Evolutionary conservation across 495 filamentous ascomycete species (phyloP).

Genomic region (Achaetomiella virescens): DNA sequence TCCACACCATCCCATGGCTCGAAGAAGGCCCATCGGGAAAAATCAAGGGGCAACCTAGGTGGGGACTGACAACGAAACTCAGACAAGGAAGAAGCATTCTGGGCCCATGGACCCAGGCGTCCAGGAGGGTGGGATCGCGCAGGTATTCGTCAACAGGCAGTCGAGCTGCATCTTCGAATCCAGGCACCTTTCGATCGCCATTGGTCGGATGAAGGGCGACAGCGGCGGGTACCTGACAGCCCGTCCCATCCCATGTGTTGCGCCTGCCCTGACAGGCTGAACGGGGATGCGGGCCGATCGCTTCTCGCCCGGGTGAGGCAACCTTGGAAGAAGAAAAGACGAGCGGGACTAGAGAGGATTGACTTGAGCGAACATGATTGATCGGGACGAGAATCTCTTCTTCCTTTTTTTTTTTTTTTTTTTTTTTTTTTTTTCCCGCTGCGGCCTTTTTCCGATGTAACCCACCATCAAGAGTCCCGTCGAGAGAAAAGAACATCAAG

Average conservation of each 20-base stretch:
- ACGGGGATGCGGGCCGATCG: too few species aligned
- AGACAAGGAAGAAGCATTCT: neutral
- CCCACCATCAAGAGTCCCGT: too few species aligned
- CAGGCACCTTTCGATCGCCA: neutral
- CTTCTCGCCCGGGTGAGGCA: too few species aligned
- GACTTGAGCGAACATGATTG: neutral
- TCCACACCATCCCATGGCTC: neutral
- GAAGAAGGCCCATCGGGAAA: neutral
- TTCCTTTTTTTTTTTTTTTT: neutral
- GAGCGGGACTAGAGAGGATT: too few species aligned
- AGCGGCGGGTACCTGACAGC: too few species aligned
- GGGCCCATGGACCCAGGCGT: neutral
- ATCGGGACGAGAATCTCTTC: neutral
- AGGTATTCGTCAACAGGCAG: neutral
- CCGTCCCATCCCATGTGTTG: too few species aligned
- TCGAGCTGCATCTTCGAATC: neutral
- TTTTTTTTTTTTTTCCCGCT: neutral
- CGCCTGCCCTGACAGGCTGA: too few species aligned
- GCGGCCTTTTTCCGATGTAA: too few species aligned
- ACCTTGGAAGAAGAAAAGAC: too few species aligned
- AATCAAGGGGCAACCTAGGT: neutral
- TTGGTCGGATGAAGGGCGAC: neutral
- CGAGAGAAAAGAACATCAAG: too few species aligned
- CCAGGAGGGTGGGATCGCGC: neutral
- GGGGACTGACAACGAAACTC: neutral